A percentile compares a stretch with the other conserved stretches of the same genome.
These are phyloP conservation scores for Oryza longistaminata DNA, from an alignment of 176 grass and related monocot genomes.

Conservation along the genomic window DNA sequence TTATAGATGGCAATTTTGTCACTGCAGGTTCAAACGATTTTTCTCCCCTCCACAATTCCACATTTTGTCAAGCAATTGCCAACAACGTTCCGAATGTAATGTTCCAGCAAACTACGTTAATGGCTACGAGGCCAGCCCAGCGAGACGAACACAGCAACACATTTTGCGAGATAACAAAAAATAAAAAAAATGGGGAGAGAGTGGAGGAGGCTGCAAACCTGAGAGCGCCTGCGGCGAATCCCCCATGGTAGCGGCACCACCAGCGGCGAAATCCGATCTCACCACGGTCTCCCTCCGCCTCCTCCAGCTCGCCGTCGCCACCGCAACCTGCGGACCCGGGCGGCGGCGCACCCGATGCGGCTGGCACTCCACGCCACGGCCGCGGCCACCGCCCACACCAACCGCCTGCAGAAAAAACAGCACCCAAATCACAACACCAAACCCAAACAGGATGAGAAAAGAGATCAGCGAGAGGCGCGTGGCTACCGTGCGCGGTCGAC, in stretches of 20 bases:
- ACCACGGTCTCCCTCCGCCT: conserved; percentile 19
- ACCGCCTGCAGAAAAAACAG: conserved; percentile 8
- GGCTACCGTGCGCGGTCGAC: conserved; percentile 24
- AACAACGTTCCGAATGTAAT: neutral
- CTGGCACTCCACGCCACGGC: neutral
- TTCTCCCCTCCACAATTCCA: neutral
- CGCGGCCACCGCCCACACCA: neutral
- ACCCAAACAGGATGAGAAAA: neutral
- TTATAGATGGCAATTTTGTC: neutral
- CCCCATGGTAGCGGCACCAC: neutral
- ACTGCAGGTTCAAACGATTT: neutral
- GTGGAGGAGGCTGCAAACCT: conserved; percentile 27
- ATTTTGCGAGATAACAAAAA: neutral
- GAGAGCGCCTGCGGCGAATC: conserved; percentile 22
- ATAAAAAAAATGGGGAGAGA: neutral
- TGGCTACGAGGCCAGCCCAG: neutral
- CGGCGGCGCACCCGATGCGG: neutral
- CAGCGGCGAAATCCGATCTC: neutral
- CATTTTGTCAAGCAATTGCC: neutral
- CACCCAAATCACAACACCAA: neutral
- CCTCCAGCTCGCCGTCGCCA: conserved; percentile 11
- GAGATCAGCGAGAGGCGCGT: conserved; percentile 2
- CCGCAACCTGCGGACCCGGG: neutral
- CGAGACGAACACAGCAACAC: neutral
- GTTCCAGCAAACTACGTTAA: neutral